Evolutionary conservation across 257 asterid species (phyloP).

Genomic region (Solanum clarkiae): DNA sequence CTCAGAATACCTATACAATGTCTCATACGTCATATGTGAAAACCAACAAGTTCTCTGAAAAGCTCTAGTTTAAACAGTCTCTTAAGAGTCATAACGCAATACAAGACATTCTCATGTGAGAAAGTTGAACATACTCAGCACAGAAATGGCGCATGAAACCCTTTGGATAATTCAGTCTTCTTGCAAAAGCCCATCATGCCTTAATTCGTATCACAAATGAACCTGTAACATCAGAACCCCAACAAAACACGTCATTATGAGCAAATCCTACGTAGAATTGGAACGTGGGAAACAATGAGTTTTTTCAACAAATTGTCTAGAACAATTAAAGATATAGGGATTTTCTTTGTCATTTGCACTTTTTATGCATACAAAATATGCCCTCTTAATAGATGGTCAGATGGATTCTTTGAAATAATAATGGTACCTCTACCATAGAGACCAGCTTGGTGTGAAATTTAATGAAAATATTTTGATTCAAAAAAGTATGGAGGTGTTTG

Average conservation of each 20-base stretch:
- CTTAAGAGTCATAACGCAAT: background rate
- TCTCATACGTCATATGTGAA: background rate
- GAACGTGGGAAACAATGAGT: background rate
- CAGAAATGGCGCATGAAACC: background rate
- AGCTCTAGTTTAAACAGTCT: background rate
- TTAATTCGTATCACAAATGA: conserved; percentile 58
- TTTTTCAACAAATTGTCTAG: background rate
- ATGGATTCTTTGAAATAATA: background rate
- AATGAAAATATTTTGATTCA: background rate
- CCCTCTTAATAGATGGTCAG: background rate
- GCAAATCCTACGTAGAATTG: background rate
- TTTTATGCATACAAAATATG: background rate
- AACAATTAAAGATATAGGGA: background rate
- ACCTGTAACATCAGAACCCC: conserved; percentile 26
- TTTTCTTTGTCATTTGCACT: background rate
- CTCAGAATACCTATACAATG: background rate
- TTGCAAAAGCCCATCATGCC: conserved; percentile 25
- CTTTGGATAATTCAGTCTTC: background rate
- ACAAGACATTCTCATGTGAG: background rate
- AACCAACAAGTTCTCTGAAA: background rate
- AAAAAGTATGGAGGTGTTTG: background rate
- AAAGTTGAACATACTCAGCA: background rate
- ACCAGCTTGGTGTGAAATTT: background rate
- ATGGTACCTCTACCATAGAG: background rate
- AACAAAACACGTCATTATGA: background rate